Conservation (phyloP, 345 rosid genomes). For the Erucastrum elatum region DNA sequence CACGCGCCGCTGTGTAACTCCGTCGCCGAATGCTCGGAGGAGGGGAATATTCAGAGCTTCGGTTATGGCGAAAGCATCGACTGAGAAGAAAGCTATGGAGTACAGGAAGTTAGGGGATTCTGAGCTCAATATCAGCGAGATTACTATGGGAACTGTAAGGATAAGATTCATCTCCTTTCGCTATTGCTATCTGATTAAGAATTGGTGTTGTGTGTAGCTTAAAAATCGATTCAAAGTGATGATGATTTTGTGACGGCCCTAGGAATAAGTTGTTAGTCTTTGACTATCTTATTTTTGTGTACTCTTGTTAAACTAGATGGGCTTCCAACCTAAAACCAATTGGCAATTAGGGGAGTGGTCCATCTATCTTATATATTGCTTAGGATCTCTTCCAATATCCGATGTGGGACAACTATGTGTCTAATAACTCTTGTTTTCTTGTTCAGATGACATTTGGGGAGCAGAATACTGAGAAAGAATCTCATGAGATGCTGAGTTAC, state of each 20-base stretch:
- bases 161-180: slow-evolving; percentile 33
- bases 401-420: too few species aligned
- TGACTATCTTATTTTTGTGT: too few species aligned
- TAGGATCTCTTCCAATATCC: too few species aligned
- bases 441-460: slow-evolving; percentile 87
- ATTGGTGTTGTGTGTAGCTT: background rate
- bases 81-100: slow-evolving; percentile 52
- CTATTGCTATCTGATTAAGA: background rate
- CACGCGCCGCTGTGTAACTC: slow-evolving; percentile 6
- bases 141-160: slow-evolving; percentile 74
- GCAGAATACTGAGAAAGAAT: slow-evolving; percentile 85
- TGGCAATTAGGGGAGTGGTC: too few species aligned
- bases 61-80: slow-evolving; percentile 43
- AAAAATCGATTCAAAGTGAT: background rate
- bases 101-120: slow-evolving; percentile 83
- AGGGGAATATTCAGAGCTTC: slow-evolving; percentile 28
- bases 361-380: too few species aligned
- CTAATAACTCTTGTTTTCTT: too few species aligned
- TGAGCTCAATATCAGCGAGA: slow-evolving; percentile 72
- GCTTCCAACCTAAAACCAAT: too few species aligned
- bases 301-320: too few species aligned
- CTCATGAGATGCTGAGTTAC: slow-evolving; percentile 77
- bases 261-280: too few species aligned
- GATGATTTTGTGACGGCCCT: slow-evolving; percentile 33
- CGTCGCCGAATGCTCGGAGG: slow-evolving; percentile 21